Percentiles rank a stretch among this genome's conserved stretches.
Conservation (phyloP, 495 filamentous ascomycete genomes). For the Aspergillus asperescens region DNA sequence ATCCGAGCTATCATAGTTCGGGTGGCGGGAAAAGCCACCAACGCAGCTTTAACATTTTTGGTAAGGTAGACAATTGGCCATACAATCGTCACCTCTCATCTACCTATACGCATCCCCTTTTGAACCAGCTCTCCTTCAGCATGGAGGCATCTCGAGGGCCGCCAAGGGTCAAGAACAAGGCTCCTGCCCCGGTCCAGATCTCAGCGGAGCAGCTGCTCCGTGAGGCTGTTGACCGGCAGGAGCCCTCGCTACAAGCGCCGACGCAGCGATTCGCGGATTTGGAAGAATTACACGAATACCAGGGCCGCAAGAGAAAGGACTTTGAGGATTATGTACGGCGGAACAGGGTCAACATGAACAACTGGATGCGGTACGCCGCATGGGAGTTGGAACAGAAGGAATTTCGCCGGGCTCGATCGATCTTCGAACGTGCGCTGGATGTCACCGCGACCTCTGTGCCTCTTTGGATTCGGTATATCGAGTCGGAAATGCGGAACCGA, state of each 20-base stretch:
- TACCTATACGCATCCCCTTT: neutral
- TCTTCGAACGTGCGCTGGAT: conserved; percentile 94
- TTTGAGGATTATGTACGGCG: conserved; percentile 98
- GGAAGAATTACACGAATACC: conserved; percentile 96
- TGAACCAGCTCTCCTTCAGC: conserved; percentile 11
- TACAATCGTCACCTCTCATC: neutral
- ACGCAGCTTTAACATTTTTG: conserved; percentile 16
- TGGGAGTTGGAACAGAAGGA: conserved; percentile 99
- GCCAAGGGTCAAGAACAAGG: conserved; percentile 97
- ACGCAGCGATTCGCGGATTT: conserved; percentile 94
- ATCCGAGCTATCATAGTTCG: conserved; percentile 10
- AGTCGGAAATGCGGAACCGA: conserved; percentile 91
- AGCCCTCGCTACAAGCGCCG: conserved; percentile 78
- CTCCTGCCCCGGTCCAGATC: conserved; percentile 81
- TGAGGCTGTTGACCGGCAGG: conserved; percentile 96
- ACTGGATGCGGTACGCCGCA: conserved; percentile 96
- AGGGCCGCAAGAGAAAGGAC: conserved; percentile 90
- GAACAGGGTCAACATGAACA: conserved; percentile 93
- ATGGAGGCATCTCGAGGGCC: conserved; percentile 96
- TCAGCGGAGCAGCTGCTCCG: conserved; percentile 95
- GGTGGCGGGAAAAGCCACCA: conserved; percentile 22
- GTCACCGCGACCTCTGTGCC: conserved; percentile 81
- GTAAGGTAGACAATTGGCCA: neutral
- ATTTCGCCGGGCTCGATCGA: conserved; percentile 87
- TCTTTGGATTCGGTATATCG: conserved; percentile 83